phyloP scores from a whole-genome alignment of 441 rosid genomes.

The Euphorbia schlechtendalii region DNA sequence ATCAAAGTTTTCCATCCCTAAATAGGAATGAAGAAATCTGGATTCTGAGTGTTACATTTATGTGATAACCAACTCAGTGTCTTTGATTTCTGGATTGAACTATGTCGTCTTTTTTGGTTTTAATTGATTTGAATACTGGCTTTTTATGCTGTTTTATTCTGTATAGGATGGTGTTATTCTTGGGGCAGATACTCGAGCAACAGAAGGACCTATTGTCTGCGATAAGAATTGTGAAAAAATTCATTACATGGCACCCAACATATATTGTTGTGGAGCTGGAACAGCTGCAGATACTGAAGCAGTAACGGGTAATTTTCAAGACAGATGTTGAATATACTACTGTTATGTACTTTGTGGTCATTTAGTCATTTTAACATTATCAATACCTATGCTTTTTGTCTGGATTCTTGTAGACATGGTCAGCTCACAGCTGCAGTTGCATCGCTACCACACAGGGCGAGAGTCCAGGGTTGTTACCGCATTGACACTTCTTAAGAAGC shows the following conservation, averaged over 20 bases:
- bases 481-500: slow-evolving; percentile 81
- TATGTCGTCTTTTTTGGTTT: background rate
- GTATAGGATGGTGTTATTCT: slow-evolving; percentile 89
- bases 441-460: slow-evolving; percentile 84
- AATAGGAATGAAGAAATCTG: background rate
- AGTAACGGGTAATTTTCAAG: slow-evolving; percentile 60
- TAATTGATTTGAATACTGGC: background rate
- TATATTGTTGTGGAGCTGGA: slow-evolving; percentile 97
- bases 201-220: slow-evolving; percentile 96
- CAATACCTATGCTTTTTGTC: background rate
- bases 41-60: background rate
- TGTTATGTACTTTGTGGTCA: background rate
- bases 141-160: background rate
- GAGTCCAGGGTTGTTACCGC: slow-evolving; percentile 94
- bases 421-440: slow-evolving; percentile 89
- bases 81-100: background rate
- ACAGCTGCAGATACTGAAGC: slow-evolving; percentile 99
- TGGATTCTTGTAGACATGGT: slow-evolving; percentile 64
- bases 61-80: background rate
- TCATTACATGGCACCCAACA: slow-evolving; percentile 97
- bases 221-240: slow-evolving; percentile 98
- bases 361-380: background rate
- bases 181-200: slow-evolving; percentile 95
- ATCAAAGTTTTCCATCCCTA: background rate
- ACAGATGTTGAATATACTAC: background rate